These are phyloP conservation scores for Udeniomyces megalosporus DNA, from an alignment of 768 basidiomycete species.

Conservation along the genomic window DNA sequence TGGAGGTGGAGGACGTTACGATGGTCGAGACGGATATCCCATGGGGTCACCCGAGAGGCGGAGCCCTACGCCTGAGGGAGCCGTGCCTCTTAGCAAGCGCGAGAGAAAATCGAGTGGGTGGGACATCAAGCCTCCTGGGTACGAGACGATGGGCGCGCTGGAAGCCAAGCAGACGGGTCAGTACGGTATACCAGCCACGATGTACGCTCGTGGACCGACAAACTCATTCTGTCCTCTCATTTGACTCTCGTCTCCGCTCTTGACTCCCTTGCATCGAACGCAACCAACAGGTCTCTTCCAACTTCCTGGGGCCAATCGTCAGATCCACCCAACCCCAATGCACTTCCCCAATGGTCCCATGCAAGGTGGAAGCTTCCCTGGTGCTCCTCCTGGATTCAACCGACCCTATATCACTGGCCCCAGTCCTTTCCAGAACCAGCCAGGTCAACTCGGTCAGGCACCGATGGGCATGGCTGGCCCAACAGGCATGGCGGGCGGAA, in stretches of 20 bases:
- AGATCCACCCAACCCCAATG: slow-evolving; percentile 45
- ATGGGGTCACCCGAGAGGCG: slow-evolving; percentile 58
- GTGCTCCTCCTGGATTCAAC: background rate
- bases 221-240: background rate
- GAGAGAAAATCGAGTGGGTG: slow-evolving; percentile 81
- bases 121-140: slow-evolving; percentile 91
- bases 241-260: no score
- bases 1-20: slow-evolving; percentile 30
- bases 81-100: slow-evolving; percentile 63
- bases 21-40: slow-evolving; percentile 29
- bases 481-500: slow-evolving; percentile 32
- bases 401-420: no score
- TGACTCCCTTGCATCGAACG: background rate
- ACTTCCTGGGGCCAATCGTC: slow-evolving; percentile 78
- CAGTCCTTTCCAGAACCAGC: slow-evolving; percentile 28
- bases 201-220: background rate
- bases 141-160: slow-evolving; percentile 83
- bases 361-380: background rate
- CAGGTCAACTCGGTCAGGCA: slow-evolving; percentile 36
- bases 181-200: slow-evolving; percentile 6
- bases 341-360: slow-evolving; percentile 15
- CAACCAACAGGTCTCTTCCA: slow-evolving; percentile 89
- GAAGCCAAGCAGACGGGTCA: slow-evolving; percentile 97
- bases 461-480: background rate
- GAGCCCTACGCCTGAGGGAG: slow-evolving; percentile 79